Conservation (phyloP, 192 early-diverging fungal genomes). For the Chytriomyces sp. region DNA sequence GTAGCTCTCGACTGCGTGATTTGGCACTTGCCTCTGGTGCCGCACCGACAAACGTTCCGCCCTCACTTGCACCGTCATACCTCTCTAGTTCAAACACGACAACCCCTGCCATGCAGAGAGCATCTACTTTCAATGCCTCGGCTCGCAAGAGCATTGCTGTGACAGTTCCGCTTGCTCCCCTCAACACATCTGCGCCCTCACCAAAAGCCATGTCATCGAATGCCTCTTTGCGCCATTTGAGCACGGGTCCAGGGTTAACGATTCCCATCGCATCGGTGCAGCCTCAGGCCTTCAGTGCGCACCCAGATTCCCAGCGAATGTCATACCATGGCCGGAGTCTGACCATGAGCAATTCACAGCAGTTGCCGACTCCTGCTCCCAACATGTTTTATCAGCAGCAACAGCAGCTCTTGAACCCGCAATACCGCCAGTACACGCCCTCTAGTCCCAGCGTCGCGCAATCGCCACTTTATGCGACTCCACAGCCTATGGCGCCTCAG, state of each 20-base stretch:
- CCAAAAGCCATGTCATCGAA: background rate
- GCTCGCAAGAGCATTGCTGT: background rate
- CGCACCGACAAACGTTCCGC: background rate
- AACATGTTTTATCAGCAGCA: conserved; percentile 30
- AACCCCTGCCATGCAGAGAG: conserved; percentile 23
- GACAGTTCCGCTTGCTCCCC: background rate
- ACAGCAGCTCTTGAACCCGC: conserved; percentile 22
- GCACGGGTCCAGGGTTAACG: background rate
- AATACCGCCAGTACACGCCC: conserved; percentile 13
- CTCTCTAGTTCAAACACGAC: background rate
- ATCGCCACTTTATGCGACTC: background rate
- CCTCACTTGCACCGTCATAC: background rate
- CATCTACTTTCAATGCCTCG: conserved; percentile 5
- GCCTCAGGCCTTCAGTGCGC: background rate
- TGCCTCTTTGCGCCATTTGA: conserved; percentile 5
- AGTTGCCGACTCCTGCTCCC: conserved; percentile 18
- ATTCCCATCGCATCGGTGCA: background rate
- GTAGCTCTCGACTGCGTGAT: background rate
- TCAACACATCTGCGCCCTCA: background rate
- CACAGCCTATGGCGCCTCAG: background rate
- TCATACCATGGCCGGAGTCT: conserved; percentile 13
- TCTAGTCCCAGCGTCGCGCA: background rate
- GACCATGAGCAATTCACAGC: background rate
- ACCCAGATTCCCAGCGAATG: background rate
- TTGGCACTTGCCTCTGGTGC: background rate